A percentile compares a stretch with the other conserved stretches of the same genome.
Conservation (phyloP, 225 moss, liverwort and hornwort genomes). For the Physcomitrium patens region DNA sequence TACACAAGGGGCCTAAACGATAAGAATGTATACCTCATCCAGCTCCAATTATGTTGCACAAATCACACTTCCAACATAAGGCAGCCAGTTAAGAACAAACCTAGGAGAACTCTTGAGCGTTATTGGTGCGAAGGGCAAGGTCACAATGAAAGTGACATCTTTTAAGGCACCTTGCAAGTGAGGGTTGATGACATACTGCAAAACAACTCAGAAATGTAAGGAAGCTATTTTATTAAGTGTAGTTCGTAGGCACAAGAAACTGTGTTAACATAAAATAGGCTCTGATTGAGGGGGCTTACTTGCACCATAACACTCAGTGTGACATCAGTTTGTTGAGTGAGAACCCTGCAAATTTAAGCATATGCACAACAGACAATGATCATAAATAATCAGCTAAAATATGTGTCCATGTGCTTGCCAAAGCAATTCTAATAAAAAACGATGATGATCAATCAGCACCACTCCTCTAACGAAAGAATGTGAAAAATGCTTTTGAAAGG, state of each 20-base stretch:
- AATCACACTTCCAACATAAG: slow-evolving; percentile 21
- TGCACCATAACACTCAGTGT: slow-evolving; percentile 70
- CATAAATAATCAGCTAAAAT: slow-evolving; percentile 1
- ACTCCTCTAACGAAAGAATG: slow-evolving; percentile 12
- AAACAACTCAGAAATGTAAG: slow-evolving; percentile 27
- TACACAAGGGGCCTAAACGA: neutral
- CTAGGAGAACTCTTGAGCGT: slow-evolving; percentile 94
- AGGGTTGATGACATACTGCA: slow-evolving; percentile 94
- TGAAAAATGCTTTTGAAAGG: neutral
- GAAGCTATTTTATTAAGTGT: neutral
- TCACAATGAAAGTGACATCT: slow-evolving; percentile 82
- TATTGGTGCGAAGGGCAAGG: slow-evolving; percentile 87
- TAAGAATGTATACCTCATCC: neutral
- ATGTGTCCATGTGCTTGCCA: neutral
- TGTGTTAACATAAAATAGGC: neutral
- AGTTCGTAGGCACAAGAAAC: slow-evolving; percentile 2
- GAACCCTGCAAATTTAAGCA: slow-evolving; percentile 47
- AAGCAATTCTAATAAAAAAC: slow-evolving; percentile 17
- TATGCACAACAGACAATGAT: slow-evolving; percentile 5
- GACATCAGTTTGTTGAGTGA: slow-evolving; percentile 52
- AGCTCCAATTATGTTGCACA: neutral
- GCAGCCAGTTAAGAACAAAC: slow-evolving; percentile 34
- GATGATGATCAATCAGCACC: slow-evolving; percentile 2
- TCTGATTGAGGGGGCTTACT: slow-evolving; percentile 36
- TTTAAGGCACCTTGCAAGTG: slow-evolving; percentile 81